A percentile compares a stretch with the other conserved stretches of the same genome.
phyloP scores from a whole-genome alignment of 2,329 filamentous ascomycete genomes.

The Emericellopsis atlantica region DNA sequence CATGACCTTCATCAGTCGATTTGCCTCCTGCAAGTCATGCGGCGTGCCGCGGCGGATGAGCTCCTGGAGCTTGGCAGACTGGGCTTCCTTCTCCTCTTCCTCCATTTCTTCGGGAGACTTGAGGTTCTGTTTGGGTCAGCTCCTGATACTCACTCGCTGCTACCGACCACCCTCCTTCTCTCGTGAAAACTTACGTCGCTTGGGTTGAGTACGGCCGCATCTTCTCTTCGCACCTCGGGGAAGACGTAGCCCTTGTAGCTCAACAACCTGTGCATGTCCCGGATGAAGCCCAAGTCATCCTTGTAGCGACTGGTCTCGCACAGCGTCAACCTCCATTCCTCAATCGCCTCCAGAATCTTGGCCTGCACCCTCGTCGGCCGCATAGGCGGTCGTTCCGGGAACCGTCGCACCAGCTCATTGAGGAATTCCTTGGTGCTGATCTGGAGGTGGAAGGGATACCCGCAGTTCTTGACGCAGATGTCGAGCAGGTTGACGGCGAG shows the following conservation, averaged over 20 bases:
- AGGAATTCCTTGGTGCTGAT: slow-evolving; percentile 98
- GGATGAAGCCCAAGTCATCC: slow-evolving; percentile 89
- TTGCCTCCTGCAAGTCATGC: slow-evolving; percentile 91
- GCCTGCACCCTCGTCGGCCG: slow-evolving; percentile 78
- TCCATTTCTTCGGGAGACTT: slow-evolving; percentile 98
- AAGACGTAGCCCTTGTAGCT: slow-evolving; percentile 97
- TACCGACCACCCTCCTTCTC: slow-evolving; percentile 8
- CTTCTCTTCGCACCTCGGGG: slow-evolving; percentile 80
- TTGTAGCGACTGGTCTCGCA: slow-evolving; percentile 97
- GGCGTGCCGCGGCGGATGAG: slow-evolving; percentile 85
- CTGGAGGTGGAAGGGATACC: slow-evolving; percentile 96
- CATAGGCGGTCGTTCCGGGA: slow-evolving; percentile 84
- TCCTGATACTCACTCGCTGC: slow-evolving; percentile 6
- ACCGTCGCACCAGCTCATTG: slow-evolving; percentile 92
- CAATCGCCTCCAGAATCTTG: slow-evolving; percentile 89
- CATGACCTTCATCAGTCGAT: slow-evolving; percentile 98
- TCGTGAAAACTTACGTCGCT: slow-evolving; percentile 62
- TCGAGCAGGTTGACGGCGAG: slow-evolving; percentile 87
- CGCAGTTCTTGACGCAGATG: slow-evolving; percentile 99
- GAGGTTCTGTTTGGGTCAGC: slow-evolving; percentile 50
- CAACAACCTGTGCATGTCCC: slow-evolving; percentile 92
- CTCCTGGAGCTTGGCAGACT: slow-evolving; percentile 97
- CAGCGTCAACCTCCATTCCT: slow-evolving; percentile 97
- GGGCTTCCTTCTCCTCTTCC: slow-evolving; percentile 84
- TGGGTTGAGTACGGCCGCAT: slow-evolving; percentile 91